Percentiles rank a stretch among this genome's conserved stretches.
Evolutionary conservation across 2,329 filamentous ascomycete species (phyloP).

Genomic region (Daldinia sp.): DNA sequence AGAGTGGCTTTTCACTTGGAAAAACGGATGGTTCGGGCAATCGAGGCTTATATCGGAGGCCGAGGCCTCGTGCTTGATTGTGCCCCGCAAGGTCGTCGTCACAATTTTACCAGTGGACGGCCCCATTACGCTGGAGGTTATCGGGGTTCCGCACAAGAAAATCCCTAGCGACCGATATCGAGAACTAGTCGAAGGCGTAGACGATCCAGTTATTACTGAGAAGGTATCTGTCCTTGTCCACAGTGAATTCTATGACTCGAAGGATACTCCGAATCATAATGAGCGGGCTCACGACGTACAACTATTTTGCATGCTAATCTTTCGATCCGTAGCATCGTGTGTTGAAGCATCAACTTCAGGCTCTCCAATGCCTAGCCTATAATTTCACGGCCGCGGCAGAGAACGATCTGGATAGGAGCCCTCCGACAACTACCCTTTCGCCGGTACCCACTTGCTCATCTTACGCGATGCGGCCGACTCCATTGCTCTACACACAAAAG

Average conservation of each 20-base stretch:
- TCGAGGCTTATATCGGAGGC: neutral
- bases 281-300: constrained; percentile 57
- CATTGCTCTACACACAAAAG: constrained; percentile 63
- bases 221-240: constrained; percentile 57
- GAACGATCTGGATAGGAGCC: constrained; percentile 70
- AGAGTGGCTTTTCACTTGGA: neutral
- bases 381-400: constrained; percentile 62
- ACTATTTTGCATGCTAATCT: constrained; percentile 53
- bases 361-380: constrained; percentile 51
- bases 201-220: constrained; percentile 57
- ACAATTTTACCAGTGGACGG: constrained; percentile 10
- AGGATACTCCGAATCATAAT: constrained; percentile 61
- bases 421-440: constrained; percentile 66
- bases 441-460: constrained; percentile 52
- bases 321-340: constrained; percentile 44
- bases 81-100: constrained; percentile 13
- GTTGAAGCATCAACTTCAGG: constrained; percentile 2
- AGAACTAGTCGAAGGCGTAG: constrained; percentile 57
- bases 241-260: constrained; percentile 58
- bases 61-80: neutral
- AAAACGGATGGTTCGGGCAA: neutral
- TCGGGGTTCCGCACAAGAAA: constrained; percentile 37
- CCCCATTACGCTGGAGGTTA: constrained; percentile 19
- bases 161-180: constrained; percentile 55
- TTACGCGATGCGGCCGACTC: constrained; percentile 54